Conservation (phyloP, 805 yeast genomes). For the Nakazawaea siamensis region DNA sequence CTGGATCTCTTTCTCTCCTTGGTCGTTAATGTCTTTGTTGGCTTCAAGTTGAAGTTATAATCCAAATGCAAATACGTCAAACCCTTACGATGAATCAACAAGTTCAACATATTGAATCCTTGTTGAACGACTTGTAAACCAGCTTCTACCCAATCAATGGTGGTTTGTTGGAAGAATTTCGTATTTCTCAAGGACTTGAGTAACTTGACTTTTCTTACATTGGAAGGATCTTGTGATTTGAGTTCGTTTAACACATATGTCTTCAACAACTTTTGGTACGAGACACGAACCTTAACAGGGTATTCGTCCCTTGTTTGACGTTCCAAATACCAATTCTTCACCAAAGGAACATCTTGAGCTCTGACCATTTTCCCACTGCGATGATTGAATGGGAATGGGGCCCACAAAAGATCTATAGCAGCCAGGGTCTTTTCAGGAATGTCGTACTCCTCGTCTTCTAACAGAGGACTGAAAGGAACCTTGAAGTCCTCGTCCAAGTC, state of each 20-base stretch:
- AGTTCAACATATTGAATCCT: slow-evolving; percentile 88
- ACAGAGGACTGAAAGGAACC: slow-evolving; percentile 46
- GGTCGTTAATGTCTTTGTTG: slow-evolving; percentile 92
- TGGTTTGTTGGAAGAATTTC: slow-evolving; percentile 83
- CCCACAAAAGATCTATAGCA: slow-evolving; percentile 66
- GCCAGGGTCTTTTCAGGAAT: slow-evolving; percentile 27
- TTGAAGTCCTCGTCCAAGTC: slow-evolving; percentile 25
- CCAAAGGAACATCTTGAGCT: slow-evolving; percentile 83
- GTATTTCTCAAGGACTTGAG: slow-evolving; percentile 65
- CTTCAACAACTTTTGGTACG: slow-evolving; percentile 86
- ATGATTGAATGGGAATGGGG: slow-evolving; percentile 80
- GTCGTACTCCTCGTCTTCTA: slow-evolving; percentile 35
- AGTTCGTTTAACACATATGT: slow-evolving; percentile 64
- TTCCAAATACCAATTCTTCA: slow-evolving; percentile 76
- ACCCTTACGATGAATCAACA: slow-evolving; percentile 85
- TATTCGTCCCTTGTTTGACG: slow-evolving; percentile 48
- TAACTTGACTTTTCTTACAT: slow-evolving; percentile 46
- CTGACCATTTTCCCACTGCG: slow-evolving; percentile 66
- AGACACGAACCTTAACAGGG: slow-evolving; percentile 74
- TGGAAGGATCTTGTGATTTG: slow-evolving; percentile 35
- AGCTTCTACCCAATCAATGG: slow-evolving; percentile 98
- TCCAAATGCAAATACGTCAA: slow-evolving; percentile 88
- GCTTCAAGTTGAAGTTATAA: slow-evolving; percentile 91
- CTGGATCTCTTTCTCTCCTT: slow-evolving; percentile 94
- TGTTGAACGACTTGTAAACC: slow-evolving; percentile 90